Evolutionary conservation across 2,329 filamentous ascomycete genomes (phyloP).

Genomic region (Colletotrichum filicis): DNA sequence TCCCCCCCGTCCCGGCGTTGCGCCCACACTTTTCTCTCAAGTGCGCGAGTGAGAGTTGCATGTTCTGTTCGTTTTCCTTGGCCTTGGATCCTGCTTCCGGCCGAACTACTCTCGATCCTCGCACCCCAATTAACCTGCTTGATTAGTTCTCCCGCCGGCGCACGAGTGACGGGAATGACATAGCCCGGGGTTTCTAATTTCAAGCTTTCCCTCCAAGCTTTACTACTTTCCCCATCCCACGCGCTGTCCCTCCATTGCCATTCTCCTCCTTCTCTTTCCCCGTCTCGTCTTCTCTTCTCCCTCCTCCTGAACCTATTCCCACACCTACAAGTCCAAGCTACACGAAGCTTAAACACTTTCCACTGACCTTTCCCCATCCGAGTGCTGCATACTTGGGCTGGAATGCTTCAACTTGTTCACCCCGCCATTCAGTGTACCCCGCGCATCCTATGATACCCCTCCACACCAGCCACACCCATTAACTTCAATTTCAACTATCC

Average conservation of each 20-base stretch:
- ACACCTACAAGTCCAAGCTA: not conserved
- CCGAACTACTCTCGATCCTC: not conserved
- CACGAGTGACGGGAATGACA: constrained; percentile 13
- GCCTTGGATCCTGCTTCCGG: constrained; percentile 17
- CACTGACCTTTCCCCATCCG: not conserved
- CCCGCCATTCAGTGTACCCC: constrained; percentile 13
- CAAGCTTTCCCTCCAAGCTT: constrained; percentile 31
- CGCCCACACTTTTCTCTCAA: constrained; percentile 14
- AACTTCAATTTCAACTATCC: not conserved
- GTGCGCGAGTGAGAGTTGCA: not conserved
- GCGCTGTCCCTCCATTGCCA: constrained; percentile 21
- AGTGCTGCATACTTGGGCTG: not conserved
- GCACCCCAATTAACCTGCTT: not conserved
- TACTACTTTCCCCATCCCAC: not conserved
- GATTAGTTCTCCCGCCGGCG: not conserved
- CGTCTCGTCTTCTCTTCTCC: not conserved
- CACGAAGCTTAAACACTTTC: not conserved
- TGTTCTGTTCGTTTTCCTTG: not conserved
- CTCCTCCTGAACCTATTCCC: not conserved
- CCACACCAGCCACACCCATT: not conserved
- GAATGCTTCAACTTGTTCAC: constrained; percentile 16
- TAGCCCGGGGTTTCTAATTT: constrained; percentile 15
- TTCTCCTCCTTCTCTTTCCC: constrained; percentile 14
- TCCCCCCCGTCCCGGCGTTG: constrained; percentile 18
- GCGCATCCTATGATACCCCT: constrained; percentile 20